phyloP scores from a whole-genome alignment of 169 alveolate species.

The Cryptosporidium ubiquitum region DNA sequence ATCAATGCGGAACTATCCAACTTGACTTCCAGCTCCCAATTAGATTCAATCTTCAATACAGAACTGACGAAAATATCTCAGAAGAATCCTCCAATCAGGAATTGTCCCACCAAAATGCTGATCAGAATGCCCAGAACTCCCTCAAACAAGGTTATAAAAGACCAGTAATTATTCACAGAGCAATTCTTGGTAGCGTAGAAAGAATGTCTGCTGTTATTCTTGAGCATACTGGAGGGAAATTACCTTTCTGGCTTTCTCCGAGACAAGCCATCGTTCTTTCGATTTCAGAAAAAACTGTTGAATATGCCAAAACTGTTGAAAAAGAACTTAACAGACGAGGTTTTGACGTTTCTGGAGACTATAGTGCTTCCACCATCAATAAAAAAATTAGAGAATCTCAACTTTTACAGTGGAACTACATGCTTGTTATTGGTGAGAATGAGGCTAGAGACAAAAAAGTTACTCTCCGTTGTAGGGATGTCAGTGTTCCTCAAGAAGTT shows the following conservation, averaged over 20 bases:
- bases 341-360: constrained; percentile 92
- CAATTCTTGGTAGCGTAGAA: constrained; percentile 97
- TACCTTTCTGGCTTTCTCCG: constrained; percentile 99
- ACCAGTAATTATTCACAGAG: constrained; percentile 99
- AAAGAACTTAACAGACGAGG: constrained; percentile 87
- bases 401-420: constrained; percentile 92
- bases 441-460: constrained; percentile 89
- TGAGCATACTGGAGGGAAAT: constrained; percentile 98
- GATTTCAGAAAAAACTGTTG: constrained; percentile 89
- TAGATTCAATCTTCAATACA: constrained; percentile 95
- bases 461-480: constrained; percentile 88
- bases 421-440: constrained; percentile 96
- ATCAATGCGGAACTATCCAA: constrained; percentile 99
- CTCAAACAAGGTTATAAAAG: constrained; percentile 92
- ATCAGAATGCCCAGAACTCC: constrained; percentile 23
- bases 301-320: constrained; percentile 89
- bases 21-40: constrained; percentile 98
- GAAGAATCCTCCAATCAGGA: constrained; percentile 31
- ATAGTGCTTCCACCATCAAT: constrained; percentile 90
- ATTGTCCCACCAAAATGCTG: constrained; percentile 52
- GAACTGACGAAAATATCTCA: constrained; percentile 86
- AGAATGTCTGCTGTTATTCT: constrained; percentile 94
- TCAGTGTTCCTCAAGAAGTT: constrained; percentile 80
- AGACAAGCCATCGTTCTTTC: constrained; percentile 95
- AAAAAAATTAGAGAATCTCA: constrained; percentile 97